Evolutionary conservation across 192 early-diverging fungal species (phyloP), one percentile per base, ranked within the genome.

Genomic region (Dissophora ornata): DNA sequence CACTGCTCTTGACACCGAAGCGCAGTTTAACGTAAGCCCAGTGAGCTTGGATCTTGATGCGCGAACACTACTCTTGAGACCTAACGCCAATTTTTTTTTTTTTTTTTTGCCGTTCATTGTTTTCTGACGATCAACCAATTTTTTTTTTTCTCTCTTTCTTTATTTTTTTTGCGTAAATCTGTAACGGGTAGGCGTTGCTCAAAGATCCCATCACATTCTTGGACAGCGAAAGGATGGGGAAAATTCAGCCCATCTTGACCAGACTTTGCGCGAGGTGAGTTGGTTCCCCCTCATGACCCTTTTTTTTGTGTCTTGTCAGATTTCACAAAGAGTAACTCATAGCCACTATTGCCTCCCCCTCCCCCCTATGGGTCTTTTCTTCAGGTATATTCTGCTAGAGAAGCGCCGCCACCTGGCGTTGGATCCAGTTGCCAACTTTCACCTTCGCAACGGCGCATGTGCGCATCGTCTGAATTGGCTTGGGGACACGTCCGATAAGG

Each of bases 361-460:
- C 24, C 30, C 8, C n/a, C 28, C 18, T 26, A n/a, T 52, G 21
- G 0, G 46, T 29, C 4, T 29, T 22, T 53, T 26, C 11, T 51
- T 21, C 57, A 86, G 87, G 70, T 92, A 92, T 55, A 63, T 92
- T 9, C 40, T 94, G 29, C 44, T 85, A 12, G 92, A 94, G 63
- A 93, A 91, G 56, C 84, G 87, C 30, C 75, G 86, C 8, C 67
- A 77, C 32, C 57, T 84, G 25, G 95, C 94, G 0, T 67, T 91
- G 16, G 96, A 98, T 79, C 95, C 96, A 0, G 96, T 98, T 0
- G 95, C 94, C 22, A 97, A 98, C 79, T 98, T 98, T 60, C 97
- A 98, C 63, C 73, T 97, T 49, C 90, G 97, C 25, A 98, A 98
- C 68, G 97, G 97, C 8, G 95, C 96, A 0, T 94, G 92, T 63